phyloP scores from a whole-genome alignment of 2,329 filamentous ascomycete species.

The Dryadomyces quercivorus region DNA sequence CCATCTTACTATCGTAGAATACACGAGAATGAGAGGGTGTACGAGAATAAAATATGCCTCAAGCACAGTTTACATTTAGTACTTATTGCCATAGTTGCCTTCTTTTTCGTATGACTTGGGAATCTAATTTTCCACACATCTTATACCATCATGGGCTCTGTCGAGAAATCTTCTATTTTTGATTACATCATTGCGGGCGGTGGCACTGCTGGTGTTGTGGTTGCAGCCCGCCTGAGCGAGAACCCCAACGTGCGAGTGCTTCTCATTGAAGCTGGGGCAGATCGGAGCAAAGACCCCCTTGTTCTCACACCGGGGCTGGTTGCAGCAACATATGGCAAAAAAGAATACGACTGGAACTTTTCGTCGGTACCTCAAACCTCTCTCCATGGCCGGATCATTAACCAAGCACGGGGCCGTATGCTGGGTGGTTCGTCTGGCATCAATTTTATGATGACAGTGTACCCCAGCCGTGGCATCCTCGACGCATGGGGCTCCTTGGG shows the following conservation, averaged over 20 bases:
- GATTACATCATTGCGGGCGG: conserved; percentile 28
- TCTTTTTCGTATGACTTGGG: background rate
- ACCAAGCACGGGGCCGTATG: conserved; percentile 25
- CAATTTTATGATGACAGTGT: conserved; percentile 44
- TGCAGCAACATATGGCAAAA: conserved; percentile 19
- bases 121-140: background rate
- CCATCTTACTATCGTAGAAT: too few species aligned
- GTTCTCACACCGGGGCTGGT: conserved; percentile 23
- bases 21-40: too few species aligned
- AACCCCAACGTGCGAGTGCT: conserved; percentile 21
- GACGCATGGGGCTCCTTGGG: conserved; percentile 46
- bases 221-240: conserved; percentile 25
- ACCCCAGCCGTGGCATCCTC: conserved; percentile 34
- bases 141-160: background rate
- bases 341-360: conserved; percentile 29
- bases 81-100: background rate
- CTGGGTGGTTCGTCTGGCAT: conserved; percentile 52
- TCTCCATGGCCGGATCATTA: conserved; percentile 19
- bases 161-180: background rate
- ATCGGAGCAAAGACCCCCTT: conserved; percentile 10
- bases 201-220: conserved; percentile 27
- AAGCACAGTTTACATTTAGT: background rate
- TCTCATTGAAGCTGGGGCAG: conserved; percentile 21
- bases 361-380: conserved; percentile 20
- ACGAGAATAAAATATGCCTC: too few species aligned